Evolutionary conservation across 2,329 filamentous ascomycete genomes (phyloP).

Genomic region (Fonsecaea multimorphosa): DNA sequence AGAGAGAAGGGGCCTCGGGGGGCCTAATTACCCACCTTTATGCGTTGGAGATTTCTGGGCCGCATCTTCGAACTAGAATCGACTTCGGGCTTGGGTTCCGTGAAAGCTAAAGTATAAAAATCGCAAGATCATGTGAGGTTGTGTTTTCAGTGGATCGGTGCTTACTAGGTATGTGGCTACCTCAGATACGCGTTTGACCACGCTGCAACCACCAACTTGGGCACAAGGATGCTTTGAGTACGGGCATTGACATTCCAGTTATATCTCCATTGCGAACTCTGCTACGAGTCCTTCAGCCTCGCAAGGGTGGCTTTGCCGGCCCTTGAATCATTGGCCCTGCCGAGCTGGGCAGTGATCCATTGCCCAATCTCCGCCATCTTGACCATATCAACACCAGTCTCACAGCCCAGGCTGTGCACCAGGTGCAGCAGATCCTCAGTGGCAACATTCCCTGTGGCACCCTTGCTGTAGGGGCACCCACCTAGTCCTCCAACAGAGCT

Average conservation of each 20-base stretch:
- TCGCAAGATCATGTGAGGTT: not conserved
- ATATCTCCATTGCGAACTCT: constrained; percentile 13
- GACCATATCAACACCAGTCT: constrained; percentile 64
- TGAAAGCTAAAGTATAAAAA: not conserved
- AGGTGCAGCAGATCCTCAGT: constrained; percentile 69
- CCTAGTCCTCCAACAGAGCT: constrained; percentile 68
- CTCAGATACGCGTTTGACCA: not conserved
- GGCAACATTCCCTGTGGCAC: constrained; percentile 69
- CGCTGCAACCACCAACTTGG: not conserved
- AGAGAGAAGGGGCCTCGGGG: no score
- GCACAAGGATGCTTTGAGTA: not conserved
- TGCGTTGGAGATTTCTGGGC: not conserved
- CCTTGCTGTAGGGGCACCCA: constrained; percentile 69
- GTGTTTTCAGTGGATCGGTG: not conserved
- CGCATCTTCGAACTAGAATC: not conserved
- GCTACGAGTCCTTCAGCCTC: constrained; percentile 42
- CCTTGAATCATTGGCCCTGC: constrained; percentile 59
- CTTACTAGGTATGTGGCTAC: no score
- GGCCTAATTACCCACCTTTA: not conserved
- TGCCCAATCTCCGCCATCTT: constrained; percentile 62
- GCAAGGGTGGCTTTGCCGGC: constrained; percentile 60
- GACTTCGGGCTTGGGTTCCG: not conserved
- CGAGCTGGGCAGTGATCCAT: constrained; percentile 63
- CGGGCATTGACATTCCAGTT: not conserved
- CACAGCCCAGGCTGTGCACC: constrained; percentile 65